Evolutionary conservation across 805 yeast species (phyloP), one percentile per base, ranked within the genome.

Genomic region (Starmera caribaea): DNA sequence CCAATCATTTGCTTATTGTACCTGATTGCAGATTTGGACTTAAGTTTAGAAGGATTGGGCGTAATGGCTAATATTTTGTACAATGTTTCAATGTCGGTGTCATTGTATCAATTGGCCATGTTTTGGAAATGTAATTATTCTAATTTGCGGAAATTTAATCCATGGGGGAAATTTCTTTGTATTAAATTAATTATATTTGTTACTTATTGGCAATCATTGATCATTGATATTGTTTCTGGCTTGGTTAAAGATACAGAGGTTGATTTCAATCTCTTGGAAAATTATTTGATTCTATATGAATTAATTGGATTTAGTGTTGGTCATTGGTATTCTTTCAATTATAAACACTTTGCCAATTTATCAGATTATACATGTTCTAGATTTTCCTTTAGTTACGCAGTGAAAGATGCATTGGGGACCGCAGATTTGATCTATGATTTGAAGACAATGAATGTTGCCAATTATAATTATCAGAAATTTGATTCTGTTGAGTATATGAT

Each of bases 131-230:
- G 95, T 48, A 66, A 92, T n/a, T 79, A 83, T 62, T 56, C 54
- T 3, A 97, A 89, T 50, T 68, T 92, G 48, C 71, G 65, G 39
- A 83, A 81, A 2, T 89, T 81, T 63, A 74, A 85, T 40, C 97
- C 97, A 3, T 79, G 92, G 74, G 88, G 94, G 10, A 89, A 89
- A 61, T 92, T 92, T 57, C 58, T 92, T 32, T 88, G 97, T 62
- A 95, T 92, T 36, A 92, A 92, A 55, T 69, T 88, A 46, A 87
- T 92, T 40, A 89, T 92, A 37, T 92, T 92, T 68, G 97, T 96
- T 17, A 84, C 96, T n/a, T 92, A 88, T 57, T 92, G 99, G 99
- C 98, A 92, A 57, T 87, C 26, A 21, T 21, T 21, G 26, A 21
- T 21, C 6, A 21, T 21, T 5, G 26, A 94, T 0, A 21, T 21